Evolutionary conservation across 495 filamentous ascomycete species (phyloP), one percentile per base, ranked within the genome.

Genomic region (Sordaria brevicollis): DNA sequence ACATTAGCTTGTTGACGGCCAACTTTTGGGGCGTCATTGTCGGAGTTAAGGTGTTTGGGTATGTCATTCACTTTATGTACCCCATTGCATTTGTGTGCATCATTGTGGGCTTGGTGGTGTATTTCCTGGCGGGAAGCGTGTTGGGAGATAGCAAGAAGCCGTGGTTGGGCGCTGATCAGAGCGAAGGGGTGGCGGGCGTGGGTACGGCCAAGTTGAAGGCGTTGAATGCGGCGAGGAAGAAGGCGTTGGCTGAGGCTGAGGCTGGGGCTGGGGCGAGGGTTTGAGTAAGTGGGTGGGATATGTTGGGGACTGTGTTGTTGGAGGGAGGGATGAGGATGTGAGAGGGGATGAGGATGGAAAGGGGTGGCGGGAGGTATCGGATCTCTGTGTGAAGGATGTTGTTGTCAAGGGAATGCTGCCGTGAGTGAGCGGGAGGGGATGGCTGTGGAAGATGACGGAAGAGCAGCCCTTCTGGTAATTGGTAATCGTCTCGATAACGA

Each of bases 1-100:
- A 99, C 79, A 93, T 99, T 78, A 93, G 89, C 35, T 83, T 99
- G 76, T 84, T 99, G 67, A 99, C 96, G 21, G 91, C 89, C 76
- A 98, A 97, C 81, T 98, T 98, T 83, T 98, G 96, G 94, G 93
- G 93, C 75, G 91, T 96, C 34, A 87, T 93, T 71, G 94, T 99
- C 74, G 95, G 95, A 54, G 85, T 96, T 68, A 84, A 89, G 73
- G 89, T 97, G 49, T 97, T 99, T 78, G 87, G 90, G 43, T 88
- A 91, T 71, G 78, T 79, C 19, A 88, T 99, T 70, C 91, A 95
- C 80, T 97, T 88, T 84, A 84, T 97, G 84, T 99, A 99, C 79
- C 95, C 95, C 2, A 91, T 97, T 77, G 95, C 95, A 31, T 98
- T 99, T 79, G 91, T 95, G 13, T 81, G 91, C 72, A 97, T 99